These are phyloP conservation scores for Neurospora sp. DNA, from an alignment of 495 filamentous ascomycete species.

Conservation along the genomic window DNA sequence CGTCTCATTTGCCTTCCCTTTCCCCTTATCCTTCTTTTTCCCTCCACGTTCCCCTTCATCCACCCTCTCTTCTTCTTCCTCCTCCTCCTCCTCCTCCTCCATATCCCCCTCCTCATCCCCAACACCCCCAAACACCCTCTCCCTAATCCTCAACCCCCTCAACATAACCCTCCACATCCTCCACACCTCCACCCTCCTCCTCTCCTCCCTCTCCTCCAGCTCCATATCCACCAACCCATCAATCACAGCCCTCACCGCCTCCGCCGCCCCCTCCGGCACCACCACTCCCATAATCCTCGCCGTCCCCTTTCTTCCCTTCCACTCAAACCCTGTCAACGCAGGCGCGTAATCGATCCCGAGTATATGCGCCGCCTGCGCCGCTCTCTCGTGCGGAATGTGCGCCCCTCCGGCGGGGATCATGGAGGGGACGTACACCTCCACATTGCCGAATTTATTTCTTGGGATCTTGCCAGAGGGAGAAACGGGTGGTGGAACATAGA, in stretches of 20 bases:
- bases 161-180: slow-evolving; percentile 69
- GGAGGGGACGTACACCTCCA: slow-evolving; percentile 83
- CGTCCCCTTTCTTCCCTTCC: slow-evolving; percentile 71
- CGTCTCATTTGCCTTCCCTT: slow-evolving; percentile 8
- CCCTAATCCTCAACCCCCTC: slow-evolving; percentile 62
- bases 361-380: slow-evolving; percentile 62
- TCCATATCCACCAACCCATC: slow-evolving; percentile 51
- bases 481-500: slow-evolving; percentile 68
- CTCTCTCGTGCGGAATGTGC: slow-evolving; percentile 52
- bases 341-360: slow-evolving; percentile 79
- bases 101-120: slow-evolving; percentile 28
- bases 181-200: slow-evolving; percentile 46
- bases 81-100: slow-evolving; percentile 21
- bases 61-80: slow-evolving; percentile 4
- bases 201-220: slow-evolving; percentile 45
- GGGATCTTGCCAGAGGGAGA: slow-evolving; percentile 58
- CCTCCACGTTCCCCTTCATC: slow-evolving; percentile 18
- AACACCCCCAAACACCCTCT: slow-evolving; percentile 54
- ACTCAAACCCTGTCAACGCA: slow-evolving; percentile 83
- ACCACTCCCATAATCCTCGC: slow-evolving; percentile 69
- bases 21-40: slow-evolving; percentile 20
- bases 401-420: slow-evolving; percentile 82
- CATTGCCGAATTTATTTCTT: slow-evolving; percentile 77
- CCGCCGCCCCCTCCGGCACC: slow-evolving; percentile 56
- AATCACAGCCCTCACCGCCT: slow-evolving; percentile 61